phyloP scores from a whole-genome alignment of 2,329 filamentous ascomycete genomes.

The Magnaporthales sp. region DNA sequence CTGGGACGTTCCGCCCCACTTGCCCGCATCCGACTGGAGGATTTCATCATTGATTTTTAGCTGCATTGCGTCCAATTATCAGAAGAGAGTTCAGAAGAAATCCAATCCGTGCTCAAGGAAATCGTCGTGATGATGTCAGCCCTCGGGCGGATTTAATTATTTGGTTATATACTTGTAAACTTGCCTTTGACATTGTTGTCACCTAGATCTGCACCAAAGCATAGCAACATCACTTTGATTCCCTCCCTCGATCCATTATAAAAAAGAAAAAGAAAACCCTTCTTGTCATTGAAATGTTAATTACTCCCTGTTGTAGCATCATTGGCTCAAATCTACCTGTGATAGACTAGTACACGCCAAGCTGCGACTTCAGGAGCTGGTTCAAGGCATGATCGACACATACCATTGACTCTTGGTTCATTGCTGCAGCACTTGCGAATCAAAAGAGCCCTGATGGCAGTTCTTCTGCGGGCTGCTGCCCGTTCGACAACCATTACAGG shows the following conservation, averaged over 20 bases:
- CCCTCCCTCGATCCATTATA: not conserved
- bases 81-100: not conserved
- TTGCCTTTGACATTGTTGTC: not conserved
- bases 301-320: not conserved
- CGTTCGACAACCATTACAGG: not conserved
- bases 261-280: not conserved
- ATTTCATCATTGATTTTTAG: slow-evolving; percentile 1
- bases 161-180: not conserved
- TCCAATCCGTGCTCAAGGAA: not conserved
- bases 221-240: not conserved
- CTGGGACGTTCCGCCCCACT: not conserved
- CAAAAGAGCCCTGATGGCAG: not conserved
- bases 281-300: not conserved
- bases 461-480: not conserved
- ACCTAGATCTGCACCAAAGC: not conserved
- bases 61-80: not conserved
- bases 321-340: not conserved
- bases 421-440: not conserved
- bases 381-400: not conserved
- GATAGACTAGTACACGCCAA: not conserved
- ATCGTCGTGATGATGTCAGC: slow-evolving; percentile 1
- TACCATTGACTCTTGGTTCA: not conserved
- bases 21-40: not conserved
- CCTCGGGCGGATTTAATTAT: not conserved
- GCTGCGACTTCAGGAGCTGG: not conserved